These are phyloP conservation scores for Pythium plurisporium DNA, from an alignment of 352 stramenopile species.

Conservation along the genomic window DNA sequence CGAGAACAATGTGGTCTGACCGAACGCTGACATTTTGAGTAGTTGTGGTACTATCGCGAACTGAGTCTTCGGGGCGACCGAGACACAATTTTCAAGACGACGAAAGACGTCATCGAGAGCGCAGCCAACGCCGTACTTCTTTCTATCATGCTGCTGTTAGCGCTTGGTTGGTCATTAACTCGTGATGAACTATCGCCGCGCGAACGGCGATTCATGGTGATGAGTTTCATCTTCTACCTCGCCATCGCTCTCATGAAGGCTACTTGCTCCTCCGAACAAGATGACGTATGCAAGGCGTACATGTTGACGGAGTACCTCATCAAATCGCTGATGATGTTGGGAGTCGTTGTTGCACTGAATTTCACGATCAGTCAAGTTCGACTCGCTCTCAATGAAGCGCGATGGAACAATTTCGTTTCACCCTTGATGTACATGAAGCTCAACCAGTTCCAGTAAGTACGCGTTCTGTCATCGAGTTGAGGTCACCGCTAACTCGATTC, in stretches of 20 bases:
- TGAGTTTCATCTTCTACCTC: slow-evolving; percentile 39
- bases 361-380: slow-evolving; percentile 58
- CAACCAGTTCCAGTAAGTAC: slow-evolving; percentile 55
- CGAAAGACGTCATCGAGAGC: slow-evolving; percentile 36
- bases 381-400: slow-evolving; percentile 35
- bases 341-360: slow-evolving; percentile 63
- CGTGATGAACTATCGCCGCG: slow-evolving; percentile 35
- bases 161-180: slow-evolving; percentile 66
- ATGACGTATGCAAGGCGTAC: slow-evolving; percentile 52
- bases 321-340: slow-evolving; percentile 61
- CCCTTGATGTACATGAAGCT: slow-evolving; percentile 69
- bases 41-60: slow-evolving; percentile 49
- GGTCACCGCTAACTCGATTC: neutral
- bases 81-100: slow-evolving; percentile 27
- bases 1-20: neutral
- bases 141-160: slow-evolving; percentile 38
- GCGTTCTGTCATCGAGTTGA: neutral
- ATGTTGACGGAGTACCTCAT: slow-evolving; percentile 63
- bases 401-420: slow-evolving; percentile 56
- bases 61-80: slow-evolving; percentile 33
- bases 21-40: neutral
- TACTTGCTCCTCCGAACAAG: slow-evolving; percentile 30
- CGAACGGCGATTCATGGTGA: slow-evolving; percentile 33
- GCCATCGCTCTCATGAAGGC: slow-evolving; percentile 41
- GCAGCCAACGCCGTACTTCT: slow-evolving; percentile 34